Percentiles rank a stretch among this genome's conserved stretches.
Conservation (phyloP, 805 yeast species). For the Barnettozyma populi region DNA sequence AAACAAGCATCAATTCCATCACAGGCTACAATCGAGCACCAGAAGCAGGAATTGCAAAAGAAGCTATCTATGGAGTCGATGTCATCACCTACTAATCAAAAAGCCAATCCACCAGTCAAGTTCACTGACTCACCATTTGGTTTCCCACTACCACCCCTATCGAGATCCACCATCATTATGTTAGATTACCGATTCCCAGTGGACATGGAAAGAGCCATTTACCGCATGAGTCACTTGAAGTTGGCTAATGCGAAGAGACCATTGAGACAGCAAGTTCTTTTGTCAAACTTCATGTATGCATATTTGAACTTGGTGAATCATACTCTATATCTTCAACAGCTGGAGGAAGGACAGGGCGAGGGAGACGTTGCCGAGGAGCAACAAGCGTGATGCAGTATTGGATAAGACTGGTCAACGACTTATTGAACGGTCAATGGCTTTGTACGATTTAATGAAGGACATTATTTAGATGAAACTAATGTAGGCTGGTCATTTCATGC, state of each 20-base stretch:
- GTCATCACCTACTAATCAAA: slow-evolving; percentile 34
- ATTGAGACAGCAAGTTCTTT: slow-evolving; percentile 81
- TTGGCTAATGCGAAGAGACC: slow-evolving; percentile 92
- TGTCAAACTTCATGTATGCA: slow-evolving; percentile 97
- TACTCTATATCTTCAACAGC: slow-evolving; percentile 69
- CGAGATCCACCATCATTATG: slow-evolving; percentile 73
- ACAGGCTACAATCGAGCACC: slow-evolving; percentile 2
- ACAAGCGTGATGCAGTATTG: background rate
- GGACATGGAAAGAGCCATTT: slow-evolving; percentile 94
- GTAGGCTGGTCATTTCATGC: no score
- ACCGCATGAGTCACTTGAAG: slow-evolving; percentile 86
- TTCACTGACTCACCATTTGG: slow-evolving; percentile 82
- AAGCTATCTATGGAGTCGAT: slow-evolving; percentile 31
- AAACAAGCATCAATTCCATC: background rate
- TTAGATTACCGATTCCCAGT: slow-evolving; percentile 83
- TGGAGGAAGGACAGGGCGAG: slow-evolving; percentile 26
- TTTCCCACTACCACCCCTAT: slow-evolving; percentile 78
- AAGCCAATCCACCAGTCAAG: slow-evolving; percentile 45
- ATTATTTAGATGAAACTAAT: background rate
- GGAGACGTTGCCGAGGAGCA: slow-evolving; percentile 7
- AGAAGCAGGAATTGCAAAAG: slow-evolving; percentile 15
- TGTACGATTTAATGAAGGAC: slow-evolving; percentile 1
- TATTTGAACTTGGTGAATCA: slow-evolving; percentile 93
- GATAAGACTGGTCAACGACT: background rate
- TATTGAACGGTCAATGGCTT: background rate